Evolutionary conservation across 2,329 filamentous ascomycete species (phyloP).

Genomic region (Blastomyces percursus): DNA sequence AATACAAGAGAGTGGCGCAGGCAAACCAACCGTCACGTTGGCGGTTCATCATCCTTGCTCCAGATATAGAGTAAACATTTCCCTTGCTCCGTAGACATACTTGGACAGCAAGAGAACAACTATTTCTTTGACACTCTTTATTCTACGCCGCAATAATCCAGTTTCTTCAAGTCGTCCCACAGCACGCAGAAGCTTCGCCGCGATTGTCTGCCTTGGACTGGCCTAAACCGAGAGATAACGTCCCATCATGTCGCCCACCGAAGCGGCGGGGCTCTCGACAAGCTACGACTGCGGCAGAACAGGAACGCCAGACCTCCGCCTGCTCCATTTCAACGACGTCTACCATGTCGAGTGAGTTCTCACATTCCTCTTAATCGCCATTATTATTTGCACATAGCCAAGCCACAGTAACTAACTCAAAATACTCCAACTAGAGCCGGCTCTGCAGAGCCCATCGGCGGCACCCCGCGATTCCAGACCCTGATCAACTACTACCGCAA

Average conservation of each 20-base stretch:
- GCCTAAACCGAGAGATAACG: no score
- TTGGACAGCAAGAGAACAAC: background rate
- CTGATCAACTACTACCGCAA: constrained; percentile 64
- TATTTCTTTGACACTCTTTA: background rate
- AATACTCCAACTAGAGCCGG: constrained; percentile 33
- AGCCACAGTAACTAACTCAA: constrained; percentile 15
- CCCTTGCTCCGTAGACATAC: no score
- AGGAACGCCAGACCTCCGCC: constrained; percentile 57
- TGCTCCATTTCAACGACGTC: constrained; percentile 88
- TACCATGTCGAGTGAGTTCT: constrained; percentile 63
- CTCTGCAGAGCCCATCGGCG: constrained; percentile 73
- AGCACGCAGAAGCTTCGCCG: background rate
- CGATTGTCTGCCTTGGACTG: no score
- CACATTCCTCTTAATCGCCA: constrained; percentile 1
- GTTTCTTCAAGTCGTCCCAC: background rate
- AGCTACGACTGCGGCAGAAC: constrained; percentile 35
- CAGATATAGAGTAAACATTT: background rate
- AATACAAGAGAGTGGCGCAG: background rate
- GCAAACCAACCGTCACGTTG: background rate
- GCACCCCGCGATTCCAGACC: constrained; percentile 68
- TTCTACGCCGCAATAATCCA: background rate
- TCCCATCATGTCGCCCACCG: constrained; percentile 20
- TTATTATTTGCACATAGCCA: background rate
- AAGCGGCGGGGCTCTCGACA: constrained; percentile 29
- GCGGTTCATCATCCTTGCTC: background rate